phyloP scores from a whole-genome alignment of 169 alveolate genomes.

The Nephromyces sp. region DNA sequence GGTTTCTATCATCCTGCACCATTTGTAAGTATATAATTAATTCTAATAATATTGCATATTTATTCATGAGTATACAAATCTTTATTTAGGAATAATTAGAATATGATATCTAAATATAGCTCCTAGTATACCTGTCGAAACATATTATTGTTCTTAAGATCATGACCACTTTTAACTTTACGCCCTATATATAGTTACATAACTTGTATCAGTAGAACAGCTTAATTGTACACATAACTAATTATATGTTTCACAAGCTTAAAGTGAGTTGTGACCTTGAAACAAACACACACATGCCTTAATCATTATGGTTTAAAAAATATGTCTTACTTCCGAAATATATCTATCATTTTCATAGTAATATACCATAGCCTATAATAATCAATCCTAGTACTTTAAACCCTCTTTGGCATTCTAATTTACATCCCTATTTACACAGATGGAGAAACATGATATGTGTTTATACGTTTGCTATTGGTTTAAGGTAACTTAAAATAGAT shows the following conservation, averaged over 20 bases:
- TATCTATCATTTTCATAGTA: too few species aligned
- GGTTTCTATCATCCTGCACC: slow-evolving; percentile 26
- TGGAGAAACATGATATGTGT: neutral
- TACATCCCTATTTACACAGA: neutral
- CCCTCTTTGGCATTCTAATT: too few species aligned
- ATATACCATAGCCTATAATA: too few species aligned
- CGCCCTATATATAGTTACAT: neutral
- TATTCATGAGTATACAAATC: neutral
- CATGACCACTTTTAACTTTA: neutral
- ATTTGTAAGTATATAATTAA: neutral
- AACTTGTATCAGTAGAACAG: too few species aligned
- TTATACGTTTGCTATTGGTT: neutral
- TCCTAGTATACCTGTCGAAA: neutral
- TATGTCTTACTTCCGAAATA: too few species aligned
- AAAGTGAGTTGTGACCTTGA: too few species aligned
- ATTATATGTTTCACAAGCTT: too few species aligned
- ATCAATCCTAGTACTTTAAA: too few species aligned
- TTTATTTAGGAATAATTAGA: neutral
- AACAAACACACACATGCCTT: too few species aligned
- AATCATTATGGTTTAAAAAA: neutral
- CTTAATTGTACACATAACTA: too few species aligned
- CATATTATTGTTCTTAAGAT: neutral
- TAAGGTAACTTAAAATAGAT: neutral
- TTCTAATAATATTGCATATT: neutral
- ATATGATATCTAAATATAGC: neutral